Percentiles rank a stretch among this genome's conserved stretches.
Conservation (phyloP, 1,284 basidiomycete genomes). For the Taiwanofungus camphoratus region DNA sequence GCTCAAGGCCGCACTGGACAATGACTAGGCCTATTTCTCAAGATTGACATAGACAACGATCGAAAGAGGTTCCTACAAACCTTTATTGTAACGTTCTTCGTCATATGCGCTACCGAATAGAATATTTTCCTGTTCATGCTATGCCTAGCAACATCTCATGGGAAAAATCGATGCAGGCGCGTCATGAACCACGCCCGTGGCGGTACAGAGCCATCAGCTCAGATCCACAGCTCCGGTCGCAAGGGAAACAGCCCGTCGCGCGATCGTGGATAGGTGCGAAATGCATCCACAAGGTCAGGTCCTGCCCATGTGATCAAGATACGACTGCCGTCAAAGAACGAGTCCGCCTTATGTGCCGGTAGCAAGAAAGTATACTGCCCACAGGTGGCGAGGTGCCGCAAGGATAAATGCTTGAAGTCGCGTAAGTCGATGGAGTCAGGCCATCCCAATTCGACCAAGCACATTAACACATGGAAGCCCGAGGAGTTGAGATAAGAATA, state of each 20-base stretch:
- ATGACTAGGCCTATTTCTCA: slow-evolving; percentile 44
- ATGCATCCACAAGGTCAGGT: background rate
- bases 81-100: slow-evolving; percentile 37
- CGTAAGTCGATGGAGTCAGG: background rate
- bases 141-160: too few species aligned
- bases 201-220: background rate
- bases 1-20: slow-evolving; percentile 56
- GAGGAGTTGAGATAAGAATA: background rate
- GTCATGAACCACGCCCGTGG: background rate
- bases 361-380: background rate
- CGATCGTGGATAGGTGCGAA: background rate
- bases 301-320: background rate
- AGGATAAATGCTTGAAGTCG: background rate
- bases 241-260: background rate
- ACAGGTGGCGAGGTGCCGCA: background rate
- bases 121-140: slow-evolving; percentile 34
- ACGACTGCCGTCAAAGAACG: background rate
- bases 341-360: background rate
- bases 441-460: background rate
- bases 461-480: background rate
- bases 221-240: background rate
- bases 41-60: slow-evolving; percentile 21
- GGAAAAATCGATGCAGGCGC: background rate
- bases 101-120: slow-evolving; percentile 38
- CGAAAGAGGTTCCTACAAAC: slow-evolving; percentile 18